Base-by-base conservation (phyloP, 2,329 filamentous ascomycete genomes). In the Sporothrix variecibatus region DNA sequence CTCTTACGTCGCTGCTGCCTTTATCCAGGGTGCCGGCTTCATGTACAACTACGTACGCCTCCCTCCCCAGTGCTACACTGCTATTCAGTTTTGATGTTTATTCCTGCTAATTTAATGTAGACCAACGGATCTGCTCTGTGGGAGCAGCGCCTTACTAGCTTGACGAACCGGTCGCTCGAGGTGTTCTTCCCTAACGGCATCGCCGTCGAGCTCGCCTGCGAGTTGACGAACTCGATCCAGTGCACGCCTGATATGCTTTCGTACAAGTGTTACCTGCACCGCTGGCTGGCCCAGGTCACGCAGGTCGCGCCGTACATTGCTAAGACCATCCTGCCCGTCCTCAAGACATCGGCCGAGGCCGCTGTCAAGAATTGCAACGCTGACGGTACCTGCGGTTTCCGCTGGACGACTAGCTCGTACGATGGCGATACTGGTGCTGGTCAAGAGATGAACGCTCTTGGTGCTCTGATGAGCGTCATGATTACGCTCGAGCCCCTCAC, bases 161-260 rank as follows among this genome's bases (percentile, higher is more conserved):
- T 93, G 17, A 79, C 91, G 4, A 83, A 86, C 9, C 84, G 84
- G 1, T 82, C 85, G 0, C 75, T 87, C n/a, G 79, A 82, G 17
- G 82, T 84, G 74, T 90, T 90, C 82, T 89, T 89, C 82, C 84
- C 84, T 58, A 81, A 88, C 17, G 86, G 86, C 58, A 85, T 92
- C 77, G 89, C 92, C 77, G 89, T 84, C 73, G 93, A 95, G 81
- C 82, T 88, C 2, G 85, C 89, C 15, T 95, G 93, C 82, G 92
- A 94, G 77, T 77, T 78, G n/a, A 12, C 60, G 9, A 78, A 80
- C 28, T 74, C 75, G 74, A 72, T 78, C 28, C 82, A 85, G 2
- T 95, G 93, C 84, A 91, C 91, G 74, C 85, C 88, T 67, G 93
- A 95, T 78, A 92, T 94, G 85, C 82, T 89, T 75, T 89, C 89